Evolutionary conservation across 2,329 filamentous ascomycete species (phyloP).

Genomic region (Aaosphaeria pasadenensis): DNA sequence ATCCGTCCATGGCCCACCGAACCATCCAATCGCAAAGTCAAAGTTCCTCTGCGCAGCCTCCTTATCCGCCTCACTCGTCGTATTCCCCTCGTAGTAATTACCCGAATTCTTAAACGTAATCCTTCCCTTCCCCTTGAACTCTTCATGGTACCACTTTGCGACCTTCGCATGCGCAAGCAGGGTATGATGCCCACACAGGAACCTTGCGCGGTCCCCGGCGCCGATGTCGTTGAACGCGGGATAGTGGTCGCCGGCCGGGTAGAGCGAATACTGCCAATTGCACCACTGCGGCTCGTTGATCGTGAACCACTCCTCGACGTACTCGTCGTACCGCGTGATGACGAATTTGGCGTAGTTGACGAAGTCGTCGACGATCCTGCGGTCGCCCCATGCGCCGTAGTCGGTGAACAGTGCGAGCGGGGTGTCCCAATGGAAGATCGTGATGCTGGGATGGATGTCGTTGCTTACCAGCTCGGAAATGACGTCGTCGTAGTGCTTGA

Average conservation of each 20-base stretch:
- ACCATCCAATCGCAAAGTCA: constrained; percentile 45
- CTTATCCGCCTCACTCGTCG: constrained; percentile 33
- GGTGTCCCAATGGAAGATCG: constrained; percentile 44
- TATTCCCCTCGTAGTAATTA: constrained; percentile 41
- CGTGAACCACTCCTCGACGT: constrained; percentile 41
- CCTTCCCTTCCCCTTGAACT: constrained; percentile 41
- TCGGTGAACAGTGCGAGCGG: constrained; percentile 41
- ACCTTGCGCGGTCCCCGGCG: constrained; percentile 39
- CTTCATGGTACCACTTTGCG: constrained; percentile 45
- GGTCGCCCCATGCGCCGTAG: constrained; percentile 41
- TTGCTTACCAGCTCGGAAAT: constrained; percentile 34
- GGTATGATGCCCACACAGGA: constrained; percentile 45
- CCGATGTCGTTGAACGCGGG: constrained; percentile 44
- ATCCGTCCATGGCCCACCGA: constrained; percentile 47
- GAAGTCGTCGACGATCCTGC: constrained; percentile 41
- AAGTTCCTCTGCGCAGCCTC: constrained; percentile 38
- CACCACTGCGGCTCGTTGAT: constrained; percentile 47
- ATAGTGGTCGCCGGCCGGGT: constrained; percentile 45
- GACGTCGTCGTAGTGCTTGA: constrained; percentile 40
- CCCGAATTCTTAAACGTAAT: constrained; percentile 45
- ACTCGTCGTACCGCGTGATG: constrained; percentile 39
- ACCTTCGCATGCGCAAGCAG: constrained; percentile 44
- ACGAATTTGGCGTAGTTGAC: constrained; percentile 44
- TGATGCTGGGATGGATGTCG: constrained; percentile 35
- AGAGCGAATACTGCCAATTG: constrained; percentile 47